phyloP scores from a whole-genome alignment of 164 flowering plant genomes.

The Nelumbo lutea region DNA sequence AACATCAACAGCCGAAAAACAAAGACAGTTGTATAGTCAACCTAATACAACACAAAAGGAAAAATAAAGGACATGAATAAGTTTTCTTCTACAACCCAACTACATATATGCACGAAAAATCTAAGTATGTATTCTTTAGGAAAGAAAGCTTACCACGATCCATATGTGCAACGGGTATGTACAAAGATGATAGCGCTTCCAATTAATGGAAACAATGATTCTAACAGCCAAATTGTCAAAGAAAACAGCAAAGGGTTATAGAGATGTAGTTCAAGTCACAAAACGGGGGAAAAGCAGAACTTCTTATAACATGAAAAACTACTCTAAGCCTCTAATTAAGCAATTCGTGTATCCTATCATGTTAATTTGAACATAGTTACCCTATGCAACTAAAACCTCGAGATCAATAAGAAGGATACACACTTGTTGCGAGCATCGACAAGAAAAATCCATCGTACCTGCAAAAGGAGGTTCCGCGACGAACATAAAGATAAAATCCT shows the following conservation, averaged over 20 bases:
- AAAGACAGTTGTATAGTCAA: conserved; percentile 88
- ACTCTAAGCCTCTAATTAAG: neutral
- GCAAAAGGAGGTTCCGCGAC: conserved; percentile 21
- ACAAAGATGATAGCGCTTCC: conserved; percentile 81
- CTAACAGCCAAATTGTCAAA: conserved; percentile 37
- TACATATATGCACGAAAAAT: neutral
- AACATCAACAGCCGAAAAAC: conserved; percentile 93
- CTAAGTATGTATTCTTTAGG: neutral
- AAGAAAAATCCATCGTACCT: conserved; percentile 99
- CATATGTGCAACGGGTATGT: conserved; percentile 88
- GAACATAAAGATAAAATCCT: neutral
- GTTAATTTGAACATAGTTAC: neutral
- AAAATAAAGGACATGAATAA: neutral
- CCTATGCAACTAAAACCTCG: neutral
- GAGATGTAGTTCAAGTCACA: neutral
- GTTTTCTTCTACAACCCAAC: neutral
- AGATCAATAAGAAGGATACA: conserved; percentile 61
- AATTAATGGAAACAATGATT: conserved; percentile 76
- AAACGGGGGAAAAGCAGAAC: neutral
- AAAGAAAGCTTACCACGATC: conserved; percentile 67
- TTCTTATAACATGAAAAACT: neutral
- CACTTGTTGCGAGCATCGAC: conserved; percentile 94
- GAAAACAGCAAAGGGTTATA: conserved; percentile 13
- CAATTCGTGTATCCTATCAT: neutral
- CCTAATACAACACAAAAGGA: conserved; percentile 37